Evolutionary conservation across 306 rosid genomes (phyloP), one percentile per base, ranked within the genome.

Genomic region (Fagus crenata): DNA sequence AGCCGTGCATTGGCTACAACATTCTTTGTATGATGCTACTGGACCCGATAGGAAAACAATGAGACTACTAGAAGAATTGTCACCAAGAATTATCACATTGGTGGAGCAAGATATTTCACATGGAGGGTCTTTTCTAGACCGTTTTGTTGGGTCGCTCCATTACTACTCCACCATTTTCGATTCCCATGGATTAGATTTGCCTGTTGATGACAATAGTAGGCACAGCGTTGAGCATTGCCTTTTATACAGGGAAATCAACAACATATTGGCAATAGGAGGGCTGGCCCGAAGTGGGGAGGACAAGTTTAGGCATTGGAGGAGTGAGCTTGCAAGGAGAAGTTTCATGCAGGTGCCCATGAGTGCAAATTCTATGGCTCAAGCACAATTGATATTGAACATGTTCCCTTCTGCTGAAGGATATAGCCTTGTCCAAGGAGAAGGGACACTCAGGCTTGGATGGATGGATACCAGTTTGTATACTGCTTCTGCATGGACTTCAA

Each of bases 141-240:
- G 97, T 14, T 94, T 94, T 67, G 95, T 94, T 2, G 90, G 93
- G 40, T 88, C 97, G 1, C 81, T 94, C 36, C 98, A 94, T 33
- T 92, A 94, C 85, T 92, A 94, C 37, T 94, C 97, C 0, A 84
- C 98, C n/a, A 77, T 92, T 59, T 94, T 92, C 51, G 97, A 94
- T 81, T 90, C 96, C 1, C 90, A 90, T 0, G 98, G 93, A 43
- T 87, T 89, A 5, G 79, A 83, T 53, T 75, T 89, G 75, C 77
- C 82, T 0, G 49, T 78, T 8, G 93, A 92, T 74, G 92, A 94
- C 32, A n/a, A 79, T 3, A 84, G 33, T 7, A 79, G 98, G 85
- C 84, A 86, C 17, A 17, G n/a, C 22, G 93, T 94, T 8, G 98
- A 94, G 78, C 87, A 88, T 2, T 78, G 64, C 7, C 75, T 90